Evolutionary conservation across 2,329 filamentous ascomycete species (phyloP).

Genomic region (Oidium heveae): DNA sequence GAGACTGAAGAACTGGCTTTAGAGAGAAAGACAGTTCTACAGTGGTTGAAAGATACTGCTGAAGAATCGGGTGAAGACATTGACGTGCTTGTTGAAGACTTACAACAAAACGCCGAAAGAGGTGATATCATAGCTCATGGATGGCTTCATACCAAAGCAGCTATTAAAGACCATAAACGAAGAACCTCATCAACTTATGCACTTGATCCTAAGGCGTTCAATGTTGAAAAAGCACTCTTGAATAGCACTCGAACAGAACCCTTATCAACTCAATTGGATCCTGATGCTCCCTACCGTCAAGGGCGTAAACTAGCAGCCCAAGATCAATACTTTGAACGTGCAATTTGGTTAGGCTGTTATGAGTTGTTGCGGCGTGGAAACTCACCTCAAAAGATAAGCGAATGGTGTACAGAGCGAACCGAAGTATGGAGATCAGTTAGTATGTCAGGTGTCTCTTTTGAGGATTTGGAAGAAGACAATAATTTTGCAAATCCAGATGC

Average conservation of each 20-base stretch:
- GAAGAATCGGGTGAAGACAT: constrained; percentile 42
- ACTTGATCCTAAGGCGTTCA: constrained; percentile 34
- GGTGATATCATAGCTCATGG: constrained; percentile 67
- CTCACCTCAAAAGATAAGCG: constrained; percentile 44
- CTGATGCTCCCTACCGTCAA: constrained; percentile 68
- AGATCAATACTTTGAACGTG: constrained; percentile 71
- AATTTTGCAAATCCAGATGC: not conserved
- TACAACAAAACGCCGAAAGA: constrained; percentile 51
- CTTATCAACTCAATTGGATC: constrained; percentile 71
- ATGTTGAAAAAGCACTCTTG: constrained; percentile 27
- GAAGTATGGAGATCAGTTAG: constrained; percentile 77
- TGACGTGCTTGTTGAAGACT: constrained; percentile 47
- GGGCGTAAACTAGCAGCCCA: constrained; percentile 49
- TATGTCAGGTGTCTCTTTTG: constrained; percentile 43
- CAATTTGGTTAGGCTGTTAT: constrained; percentile 85
- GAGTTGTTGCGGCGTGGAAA: constrained; percentile 76
- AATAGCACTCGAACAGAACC: constrained; percentile 33
- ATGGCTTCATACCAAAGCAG: constrained; percentile 75
- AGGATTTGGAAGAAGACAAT: constrained; percentile 5
- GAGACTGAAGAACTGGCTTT: constrained; percentile 44
- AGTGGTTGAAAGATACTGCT: constrained; percentile 66
- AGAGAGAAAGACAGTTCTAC: constrained; percentile 56
- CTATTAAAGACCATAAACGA: constrained; percentile 75
- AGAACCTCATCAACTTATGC: constrained; percentile 40
- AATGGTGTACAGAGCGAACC: constrained; percentile 67